phyloP scores from a whole-genome alignment of 1,139 yeast species.

The Sugiyamaella pinicola region DNA sequence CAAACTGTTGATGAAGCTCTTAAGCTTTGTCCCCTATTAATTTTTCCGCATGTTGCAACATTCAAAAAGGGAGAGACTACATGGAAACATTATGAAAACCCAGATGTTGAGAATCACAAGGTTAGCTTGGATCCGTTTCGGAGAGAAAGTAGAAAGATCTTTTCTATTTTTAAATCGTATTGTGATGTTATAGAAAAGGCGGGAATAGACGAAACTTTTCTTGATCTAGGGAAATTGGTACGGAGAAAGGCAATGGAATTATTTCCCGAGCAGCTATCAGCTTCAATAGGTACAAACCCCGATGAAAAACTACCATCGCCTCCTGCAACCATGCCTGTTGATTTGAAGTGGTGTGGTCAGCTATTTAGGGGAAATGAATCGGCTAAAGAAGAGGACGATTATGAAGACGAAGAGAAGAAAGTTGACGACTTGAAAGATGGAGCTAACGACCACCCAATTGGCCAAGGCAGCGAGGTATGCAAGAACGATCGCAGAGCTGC shows the following conservation, averaged over 20 bases:
- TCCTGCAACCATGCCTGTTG: conserved; percentile 41
- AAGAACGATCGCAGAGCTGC: neutral
- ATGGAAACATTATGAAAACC: conserved; percentile 70
- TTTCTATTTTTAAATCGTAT: conserved; percentile 56
- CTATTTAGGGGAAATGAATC: conserved; percentile 28
- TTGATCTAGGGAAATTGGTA: conserved; percentile 71
- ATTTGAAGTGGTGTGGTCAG: conserved; percentile 41
- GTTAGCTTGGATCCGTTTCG: conserved; percentile 91
- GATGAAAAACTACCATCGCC: conserved; percentile 36
- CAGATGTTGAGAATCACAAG: conserved; percentile 59
- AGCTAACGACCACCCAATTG: neutral
- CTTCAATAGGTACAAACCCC: conserved; percentile 34
- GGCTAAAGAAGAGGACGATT: conserved; percentile 16
- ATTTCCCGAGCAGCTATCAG: conserved; percentile 43
- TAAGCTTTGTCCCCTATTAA: conserved; percentile 70
- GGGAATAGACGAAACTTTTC: conserved; percentile 89
- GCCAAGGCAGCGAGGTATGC: neutral
- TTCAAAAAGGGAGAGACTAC: conserved; percentile 81
- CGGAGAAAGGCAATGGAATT: conserved; percentile 41
- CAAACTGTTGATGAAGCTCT: conserved; percentile 69
- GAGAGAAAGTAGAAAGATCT: conserved; percentile 78
- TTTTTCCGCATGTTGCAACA: conserved; percentile 91
- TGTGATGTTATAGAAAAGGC: conserved; percentile 72
- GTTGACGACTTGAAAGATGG: neutral
- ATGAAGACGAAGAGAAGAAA: conserved; percentile 32